Evolutionary conservation across 768 basidiomycete genomes (phyloP).

Genomic region (Sarcomyxa edulis): DNA sequence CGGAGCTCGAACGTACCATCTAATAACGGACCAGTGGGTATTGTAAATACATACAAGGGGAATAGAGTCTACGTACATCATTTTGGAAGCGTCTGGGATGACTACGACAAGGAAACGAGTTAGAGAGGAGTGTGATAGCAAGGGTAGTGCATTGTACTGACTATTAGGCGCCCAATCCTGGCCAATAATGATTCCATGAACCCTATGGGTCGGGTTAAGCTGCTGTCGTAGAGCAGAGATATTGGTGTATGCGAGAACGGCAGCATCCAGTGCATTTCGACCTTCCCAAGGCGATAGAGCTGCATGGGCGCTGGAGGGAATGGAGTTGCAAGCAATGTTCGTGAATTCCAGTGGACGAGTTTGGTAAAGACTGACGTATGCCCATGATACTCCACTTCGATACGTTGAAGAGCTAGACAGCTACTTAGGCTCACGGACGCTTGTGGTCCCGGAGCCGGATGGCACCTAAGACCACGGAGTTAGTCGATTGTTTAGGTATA

Average conservation of each 20-base stretch:
- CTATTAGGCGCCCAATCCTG: slow-evolving; percentile 72
- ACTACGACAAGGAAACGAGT: slow-evolving; percentile 34
- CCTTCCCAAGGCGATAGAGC: slow-evolving; percentile 70
- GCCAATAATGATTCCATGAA: slow-evolving; percentile 77
- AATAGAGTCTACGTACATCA: slow-evolving; percentile 39
- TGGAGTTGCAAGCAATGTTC: too few species aligned
- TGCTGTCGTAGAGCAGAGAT: slow-evolving; percentile 82
- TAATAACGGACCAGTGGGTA: slow-evolving; percentile 14
- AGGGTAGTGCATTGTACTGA: slow-evolving; percentile 23
- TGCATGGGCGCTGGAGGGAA: slow-evolving; percentile 58
- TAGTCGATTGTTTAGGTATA: neutral
- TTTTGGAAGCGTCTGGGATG: slow-evolving; percentile 76
- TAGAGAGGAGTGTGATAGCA: neutral
- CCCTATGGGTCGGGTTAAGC: slow-evolving; percentile 66
- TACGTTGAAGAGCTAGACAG: slow-evolving; percentile 55
- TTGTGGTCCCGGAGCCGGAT: slow-evolving; percentile 74
- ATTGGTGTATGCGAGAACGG: slow-evolving; percentile 78
- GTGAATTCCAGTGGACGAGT: too few species aligned
- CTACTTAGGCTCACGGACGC: slow-evolving; percentile 61
- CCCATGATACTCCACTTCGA: slow-evolving; percentile 63
- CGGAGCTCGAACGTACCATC: slow-evolving; percentile 73
- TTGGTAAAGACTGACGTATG: slow-evolving; percentile 48
- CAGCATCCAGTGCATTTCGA: slow-evolving; percentile 78
- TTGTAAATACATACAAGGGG: neutral
- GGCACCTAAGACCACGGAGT: slow-evolving; percentile 47